phyloP scores from a whole-genome alignment of 805 yeast species.

The Monosporozyma siamensis region DNA sequence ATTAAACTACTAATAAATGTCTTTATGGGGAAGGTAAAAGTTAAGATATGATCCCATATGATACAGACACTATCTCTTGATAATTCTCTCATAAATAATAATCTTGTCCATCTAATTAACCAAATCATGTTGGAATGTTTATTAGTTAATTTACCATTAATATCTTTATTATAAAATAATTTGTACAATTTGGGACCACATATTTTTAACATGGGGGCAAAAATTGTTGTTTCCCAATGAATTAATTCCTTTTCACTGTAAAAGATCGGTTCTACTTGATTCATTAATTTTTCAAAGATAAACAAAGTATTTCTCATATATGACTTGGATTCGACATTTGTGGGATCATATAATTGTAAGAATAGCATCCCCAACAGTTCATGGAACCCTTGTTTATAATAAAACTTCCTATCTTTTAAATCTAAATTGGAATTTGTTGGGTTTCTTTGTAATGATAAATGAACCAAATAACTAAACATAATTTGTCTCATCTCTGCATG shows the following conservation, averaged over 20 bases:
- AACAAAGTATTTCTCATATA: slow-evolving; percentile 13
- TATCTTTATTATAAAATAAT: slow-evolving; percentile 7
- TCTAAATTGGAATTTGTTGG: background rate
- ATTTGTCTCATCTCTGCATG: slow-evolving; percentile 22
- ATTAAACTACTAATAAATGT: slow-evolving; percentile 19
- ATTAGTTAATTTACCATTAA: slow-evolving; percentile 4
- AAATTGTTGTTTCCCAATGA: slow-evolving; percentile 19
- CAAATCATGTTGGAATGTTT: slow-evolving; percentile 18
- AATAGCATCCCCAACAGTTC: slow-evolving; percentile 25
- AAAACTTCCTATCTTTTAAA: slow-evolving; percentile 2
- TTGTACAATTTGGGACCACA: slow-evolving; percentile 14
- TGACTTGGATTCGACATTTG: slow-evolving; percentile 1
- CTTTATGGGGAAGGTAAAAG: slow-evolving; percentile 18
- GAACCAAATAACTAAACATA: slow-evolving; percentile 16
- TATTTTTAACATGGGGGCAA: slow-evolving; percentile 16
- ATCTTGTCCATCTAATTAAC: slow-evolving; percentile 29
- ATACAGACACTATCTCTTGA: slow-evolving; percentile 16
- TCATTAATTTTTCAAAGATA: slow-evolving; percentile 23
- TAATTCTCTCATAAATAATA: slow-evolving; percentile 25
- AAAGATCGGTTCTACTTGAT: slow-evolving; percentile 17
- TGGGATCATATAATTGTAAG: slow-evolving; percentile 15
- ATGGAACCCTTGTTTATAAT: slow-evolving; percentile 28
- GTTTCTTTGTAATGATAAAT: background rate
- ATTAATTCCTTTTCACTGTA: slow-evolving; percentile 20
- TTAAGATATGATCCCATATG: slow-evolving; percentile 28